These are phyloP conservation scores for Vitis riparia DNA, from an alignment of 164 flowering plant genomes.

Conservation along the genomic window DNA sequence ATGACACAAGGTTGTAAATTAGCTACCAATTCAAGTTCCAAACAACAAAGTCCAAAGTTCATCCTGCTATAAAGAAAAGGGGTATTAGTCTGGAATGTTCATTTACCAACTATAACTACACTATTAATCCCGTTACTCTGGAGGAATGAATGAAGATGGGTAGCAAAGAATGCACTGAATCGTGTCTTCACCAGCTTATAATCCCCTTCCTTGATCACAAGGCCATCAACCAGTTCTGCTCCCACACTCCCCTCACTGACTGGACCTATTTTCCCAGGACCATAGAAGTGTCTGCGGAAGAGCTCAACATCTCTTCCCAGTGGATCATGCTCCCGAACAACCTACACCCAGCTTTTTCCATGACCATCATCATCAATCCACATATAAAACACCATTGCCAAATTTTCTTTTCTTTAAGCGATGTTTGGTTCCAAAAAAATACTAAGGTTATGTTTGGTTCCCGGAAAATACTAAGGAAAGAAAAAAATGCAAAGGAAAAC, in stretches of 20 bases:
- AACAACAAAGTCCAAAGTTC: too few relatives aligned
- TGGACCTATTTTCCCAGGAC: slow-evolving; percentile 58
- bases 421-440: too few relatives aligned
- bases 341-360: slow-evolving; percentile 37
- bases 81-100: neutral
- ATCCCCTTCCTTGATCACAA: slow-evolving; percentile 68
- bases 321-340: slow-evolving; percentile 95
- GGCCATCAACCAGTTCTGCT: slow-evolving; percentile 85
- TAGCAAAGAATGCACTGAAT: slow-evolving; percentile 89
- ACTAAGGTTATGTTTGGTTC: neutral
- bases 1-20: too few relatives aligned
- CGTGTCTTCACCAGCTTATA: slow-evolving; percentile 92
- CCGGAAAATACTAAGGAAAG: too few relatives aligned
- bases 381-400: neutral
- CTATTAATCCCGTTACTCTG: slow-evolving; percentile 47
- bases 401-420: neutral
- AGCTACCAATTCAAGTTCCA: too few relatives aligned
- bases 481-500: too few relatives aligned
- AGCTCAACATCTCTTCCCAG: slow-evolving; percentile 88
- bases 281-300: slow-evolving; percentile 69
- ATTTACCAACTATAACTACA: slow-evolving; percentile 68
- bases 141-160: slow-evolving; percentile 82
- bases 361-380: neutral
- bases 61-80: neutral
- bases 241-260: slow-evolving; percentile 65